Percentiles rank a stretch among this genome's conserved stretches.
These are phyloP conservation scores for Ilex aquifolium DNA, from an alignment of 257 asterid species.

Conservation along the genomic window DNA sequence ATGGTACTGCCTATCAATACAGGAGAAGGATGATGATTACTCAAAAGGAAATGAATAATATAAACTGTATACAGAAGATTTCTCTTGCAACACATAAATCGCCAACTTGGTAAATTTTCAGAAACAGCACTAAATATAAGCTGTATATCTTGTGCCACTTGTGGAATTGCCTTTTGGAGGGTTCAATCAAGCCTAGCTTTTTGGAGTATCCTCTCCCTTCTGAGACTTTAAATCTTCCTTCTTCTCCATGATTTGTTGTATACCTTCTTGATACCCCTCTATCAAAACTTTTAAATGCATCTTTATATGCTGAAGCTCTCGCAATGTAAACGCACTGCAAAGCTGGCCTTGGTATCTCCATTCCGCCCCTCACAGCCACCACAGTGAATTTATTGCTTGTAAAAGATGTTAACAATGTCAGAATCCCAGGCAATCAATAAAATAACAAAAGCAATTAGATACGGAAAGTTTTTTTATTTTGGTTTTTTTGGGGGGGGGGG, in stretches of 20 bases:
- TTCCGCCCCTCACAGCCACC: slow-evolving; percentile 91
- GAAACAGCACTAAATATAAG: no score
- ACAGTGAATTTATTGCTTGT: slow-evolving; percentile 25
- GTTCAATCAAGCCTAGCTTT: slow-evolving; percentile 15
- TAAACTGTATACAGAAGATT: no score
- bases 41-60: no score
- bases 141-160: no score
- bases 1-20: no score
- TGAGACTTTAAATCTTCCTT: slow-evolving; percentile 39
- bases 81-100: no score
- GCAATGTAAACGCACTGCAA: slow-evolving; percentile 90
- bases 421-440: neutral
- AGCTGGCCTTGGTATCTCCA: slow-evolving; percentile 83
- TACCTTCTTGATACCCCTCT: slow-evolving; percentile 91
- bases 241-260: slow-evolving; percentile 75
- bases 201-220: slow-evolving; percentile 25
- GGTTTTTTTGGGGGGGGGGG: no score
- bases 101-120: no score
- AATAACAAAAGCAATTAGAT: no score
- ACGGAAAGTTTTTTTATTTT: neutral
- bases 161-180: neutral
- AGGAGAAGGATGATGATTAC: no score
- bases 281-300: slow-evolving; percentile 85
- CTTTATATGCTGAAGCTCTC: slow-evolving; percentile 83
- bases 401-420: neutral